A percentile compares a stretch with the other conserved stretches of the same genome.
These are phyloP conservation scores for Crithidia mellificae DNA, from an alignment of 208 protist genomes.

Conservation along the genomic window DNA sequence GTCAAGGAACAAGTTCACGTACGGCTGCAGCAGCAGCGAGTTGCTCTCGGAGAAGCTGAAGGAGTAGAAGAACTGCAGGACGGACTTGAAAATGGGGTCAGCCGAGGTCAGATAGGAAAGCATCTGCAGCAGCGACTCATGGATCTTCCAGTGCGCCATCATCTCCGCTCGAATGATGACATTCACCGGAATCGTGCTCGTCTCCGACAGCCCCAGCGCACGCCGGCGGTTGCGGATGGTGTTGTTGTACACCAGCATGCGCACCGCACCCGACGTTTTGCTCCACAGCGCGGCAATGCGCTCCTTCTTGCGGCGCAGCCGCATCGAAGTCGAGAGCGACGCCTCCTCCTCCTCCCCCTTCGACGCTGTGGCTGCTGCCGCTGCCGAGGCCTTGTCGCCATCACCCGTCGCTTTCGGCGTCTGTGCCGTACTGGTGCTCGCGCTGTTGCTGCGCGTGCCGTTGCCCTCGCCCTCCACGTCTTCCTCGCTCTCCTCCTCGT, in stretches of 20 bases:
- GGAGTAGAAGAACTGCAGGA: constrained; percentile 82
- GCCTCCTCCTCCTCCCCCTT: neutral
- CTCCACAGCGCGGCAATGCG: constrained; percentile 37
- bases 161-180: constrained; percentile 64
- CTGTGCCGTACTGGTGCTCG: neutral
- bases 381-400: too few species aligned
- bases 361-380: neutral
- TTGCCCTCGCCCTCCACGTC: neutral
- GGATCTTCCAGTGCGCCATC: constrained; percentile 71
- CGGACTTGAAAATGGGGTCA: constrained; percentile 37
- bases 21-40: constrained; percentile 44
- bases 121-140: constrained; percentile 64
- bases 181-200: constrained; percentile 50
- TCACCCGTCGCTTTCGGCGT: too few species aligned
- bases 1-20: constrained; percentile 52
- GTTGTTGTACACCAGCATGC: constrained; percentile 55
- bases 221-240: constrained; percentile 52
- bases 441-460: neutral
- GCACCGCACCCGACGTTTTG: constrained; percentile 50
- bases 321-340: constrained; percentile 6
- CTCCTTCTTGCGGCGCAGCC: constrained; percentile 4
- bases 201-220: constrained; percentile 53
- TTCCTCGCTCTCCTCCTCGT: constrained; percentile 1
- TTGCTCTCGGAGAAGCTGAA: constrained; percentile 62
- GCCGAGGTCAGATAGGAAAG: constrained; percentile 39